Base-by-base conservation (phyloP, 495 filamentous ascomycete genomes). In the Oidiodendron maius region DNA sequence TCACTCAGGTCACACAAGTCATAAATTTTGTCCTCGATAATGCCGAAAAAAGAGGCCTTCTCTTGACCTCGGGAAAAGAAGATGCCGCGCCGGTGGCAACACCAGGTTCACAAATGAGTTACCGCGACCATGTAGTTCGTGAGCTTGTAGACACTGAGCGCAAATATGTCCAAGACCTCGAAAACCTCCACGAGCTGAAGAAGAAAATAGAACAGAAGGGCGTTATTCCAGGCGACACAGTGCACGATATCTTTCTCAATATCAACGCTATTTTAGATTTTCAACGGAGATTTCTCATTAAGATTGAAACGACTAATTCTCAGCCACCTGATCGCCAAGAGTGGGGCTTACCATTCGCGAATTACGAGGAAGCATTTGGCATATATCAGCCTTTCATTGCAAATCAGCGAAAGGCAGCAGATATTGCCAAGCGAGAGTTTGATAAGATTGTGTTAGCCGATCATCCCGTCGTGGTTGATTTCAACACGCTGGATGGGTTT, bases 81-180 rank as follows among this genome's bases (percentile, higher is more conserved):
- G 42, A 46, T 26, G 26, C 28, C 45, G 70, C 67, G 22, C 66
- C 69, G 17, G 65, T 67, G 1, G 63, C 68, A n/a, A 12, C 25
- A 10, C 64, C 72, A 8, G 71, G 64, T 37, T 64, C 74, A 50
- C 63, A 77, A 57, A 80, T 89, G 57, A 93, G 86, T 42, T 88
- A 89, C 60, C 75, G 89, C 34, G 83, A 96, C 48, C 83, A 95
- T 58, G 84, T 97, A 50, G 78, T 98, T 24, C 80, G 85, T 55
- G 93, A 98, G 61, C 67, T 98, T 39, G 81, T 98, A 39, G 86
- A 87, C 56, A 97, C 91, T 3, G 93, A 98, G 63, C 83, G 93
- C 34, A 94, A 95, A 61, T 98, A 98, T 54, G 94, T 97, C n/a
- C 91, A 97, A 58, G 91, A 97, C 69, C 72, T 98, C 22, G 91